These are phyloP conservation scores for Solanum neorickii DNA, from an alignment of 257 asterid genomes.

Conservation along the genomic window DNA sequence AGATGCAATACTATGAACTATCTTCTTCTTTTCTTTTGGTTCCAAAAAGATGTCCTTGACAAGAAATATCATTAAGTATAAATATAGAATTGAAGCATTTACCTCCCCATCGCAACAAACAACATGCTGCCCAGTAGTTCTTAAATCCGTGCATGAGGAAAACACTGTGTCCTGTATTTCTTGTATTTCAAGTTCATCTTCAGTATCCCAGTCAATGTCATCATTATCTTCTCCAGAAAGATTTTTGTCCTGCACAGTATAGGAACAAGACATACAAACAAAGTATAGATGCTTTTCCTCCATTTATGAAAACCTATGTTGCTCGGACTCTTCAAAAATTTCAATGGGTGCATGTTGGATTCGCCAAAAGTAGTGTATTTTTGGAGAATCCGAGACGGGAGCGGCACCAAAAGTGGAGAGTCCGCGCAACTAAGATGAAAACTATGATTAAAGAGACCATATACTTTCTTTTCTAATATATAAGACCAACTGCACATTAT, in stretches of 20 bases:
- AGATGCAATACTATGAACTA: background rate
- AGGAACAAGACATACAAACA: background rate
- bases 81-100: background rate
- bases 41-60: background rate
- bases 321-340: too few relatives aligned
- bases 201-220: slow-evolving; percentile 29
- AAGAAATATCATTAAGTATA: background rate
- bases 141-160: background rate
- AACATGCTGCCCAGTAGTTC: background rate
- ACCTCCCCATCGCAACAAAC: slow-evolving; percentile 1
- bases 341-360: too few relatives aligned
- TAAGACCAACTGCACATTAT: background rate
- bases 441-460: background rate
- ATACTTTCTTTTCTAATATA: background rate
- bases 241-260: slow-evolving; percentile 8
- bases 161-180: background rate
- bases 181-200: slow-evolving; percentile 24
- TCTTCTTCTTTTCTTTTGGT: background rate
- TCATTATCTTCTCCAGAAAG: slow-evolving; percentile 14
- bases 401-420: too few relatives aligned
- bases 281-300: background rate
- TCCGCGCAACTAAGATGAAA: background rate
- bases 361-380: too few relatives aligned
- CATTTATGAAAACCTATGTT: background rate
- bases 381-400: too few relatives aligned